Evolutionary conservation across 345 rosid genomes (phyloP).

Genomic region (Hypericum androsaemum): DNA sequence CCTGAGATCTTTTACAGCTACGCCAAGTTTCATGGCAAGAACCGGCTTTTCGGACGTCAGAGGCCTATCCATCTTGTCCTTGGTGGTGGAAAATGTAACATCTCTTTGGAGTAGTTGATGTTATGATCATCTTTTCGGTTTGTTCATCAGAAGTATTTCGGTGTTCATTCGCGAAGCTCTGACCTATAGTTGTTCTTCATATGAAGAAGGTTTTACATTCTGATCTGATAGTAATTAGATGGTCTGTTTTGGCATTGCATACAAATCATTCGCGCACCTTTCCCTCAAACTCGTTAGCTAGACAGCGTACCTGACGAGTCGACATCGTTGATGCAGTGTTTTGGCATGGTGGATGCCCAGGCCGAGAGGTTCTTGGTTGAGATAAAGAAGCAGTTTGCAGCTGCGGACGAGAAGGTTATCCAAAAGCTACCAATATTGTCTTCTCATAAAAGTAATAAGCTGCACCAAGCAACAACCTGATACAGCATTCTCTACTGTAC

Average conservation of each 20-base stretch:
- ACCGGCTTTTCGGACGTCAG: conserved; percentile 33
- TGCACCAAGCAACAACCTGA: conserved; percentile 9
- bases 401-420: conserved; percentile 24
- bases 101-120: neutral
- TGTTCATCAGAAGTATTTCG: no score
- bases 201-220: no score
- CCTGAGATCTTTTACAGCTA: conserved; percentile 13
- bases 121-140: no score
- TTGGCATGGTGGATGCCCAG: conserved; percentile 25
- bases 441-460: conserved; percentile 16
- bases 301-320: conserved; percentile 21
- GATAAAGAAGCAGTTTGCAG: conserved; percentile 28
- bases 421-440: conserved; percentile 20
- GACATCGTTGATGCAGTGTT: conserved; percentile 26
- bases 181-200: no score
- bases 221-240: no score
- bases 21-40: conserved; percentile 10
- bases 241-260: no score
- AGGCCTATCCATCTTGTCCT: conserved; percentile 35
- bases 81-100: conserved; percentile 33
- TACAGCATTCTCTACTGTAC: no score
- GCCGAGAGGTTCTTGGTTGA: conserved; percentile 29
- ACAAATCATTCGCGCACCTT: no score
- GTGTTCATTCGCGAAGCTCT: no score
- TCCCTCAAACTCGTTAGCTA: no score